Evolutionary conservation across 345 rosid genomes (phyloP).

Genomic region (Mangifera indica): DNA sequence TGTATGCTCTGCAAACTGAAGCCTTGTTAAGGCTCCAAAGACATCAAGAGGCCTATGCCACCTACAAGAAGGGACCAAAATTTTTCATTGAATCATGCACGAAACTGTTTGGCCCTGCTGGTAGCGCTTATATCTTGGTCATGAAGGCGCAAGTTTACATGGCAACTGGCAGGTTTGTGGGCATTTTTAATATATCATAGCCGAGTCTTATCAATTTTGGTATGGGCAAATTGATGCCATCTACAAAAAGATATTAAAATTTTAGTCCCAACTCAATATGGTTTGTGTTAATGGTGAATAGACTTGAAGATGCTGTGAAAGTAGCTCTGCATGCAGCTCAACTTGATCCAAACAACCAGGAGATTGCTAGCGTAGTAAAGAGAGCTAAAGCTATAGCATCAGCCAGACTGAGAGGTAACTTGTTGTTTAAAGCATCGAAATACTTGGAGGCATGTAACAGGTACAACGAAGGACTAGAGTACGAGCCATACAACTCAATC

Average conservation of each 20-base stretch:
- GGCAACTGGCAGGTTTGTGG: constrained; percentile 65
- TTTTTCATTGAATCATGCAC: constrained; percentile 39
- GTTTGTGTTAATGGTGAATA: constrained; percentile 14
- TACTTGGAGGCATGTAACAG: constrained; percentile 60
- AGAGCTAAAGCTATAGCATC: constrained; percentile 55
- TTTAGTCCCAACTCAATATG: background rate
- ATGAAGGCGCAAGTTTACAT: constrained; percentile 55
- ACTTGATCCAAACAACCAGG: constrained; percentile 66
- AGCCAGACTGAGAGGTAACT: constrained; percentile 70
- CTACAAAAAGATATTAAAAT: background rate
- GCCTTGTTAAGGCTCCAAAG: constrained; percentile 55
- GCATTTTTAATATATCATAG: background rate
- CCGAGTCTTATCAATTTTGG: background rate
- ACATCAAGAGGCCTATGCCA: constrained; percentile 55
- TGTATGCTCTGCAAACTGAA: constrained; percentile 58
- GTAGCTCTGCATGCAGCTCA: constrained; percentile 68
- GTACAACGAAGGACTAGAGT: constrained; percentile 77
- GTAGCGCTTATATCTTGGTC: constrained; percentile 40
- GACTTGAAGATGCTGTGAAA: constrained; percentile 77
- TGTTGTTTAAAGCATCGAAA: constrained; percentile 62
- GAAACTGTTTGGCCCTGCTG: constrained; percentile 47
- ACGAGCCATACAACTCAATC: constrained; percentile 69
- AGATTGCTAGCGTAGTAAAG: constrained; percentile 39
- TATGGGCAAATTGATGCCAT: background rate
- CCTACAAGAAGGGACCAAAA: constrained; percentile 43